These are phyloP conservation scores for Corylus heterophylla DNA, from an alignment of 306 rosid genomes.

Conservation along the genomic window DNA sequence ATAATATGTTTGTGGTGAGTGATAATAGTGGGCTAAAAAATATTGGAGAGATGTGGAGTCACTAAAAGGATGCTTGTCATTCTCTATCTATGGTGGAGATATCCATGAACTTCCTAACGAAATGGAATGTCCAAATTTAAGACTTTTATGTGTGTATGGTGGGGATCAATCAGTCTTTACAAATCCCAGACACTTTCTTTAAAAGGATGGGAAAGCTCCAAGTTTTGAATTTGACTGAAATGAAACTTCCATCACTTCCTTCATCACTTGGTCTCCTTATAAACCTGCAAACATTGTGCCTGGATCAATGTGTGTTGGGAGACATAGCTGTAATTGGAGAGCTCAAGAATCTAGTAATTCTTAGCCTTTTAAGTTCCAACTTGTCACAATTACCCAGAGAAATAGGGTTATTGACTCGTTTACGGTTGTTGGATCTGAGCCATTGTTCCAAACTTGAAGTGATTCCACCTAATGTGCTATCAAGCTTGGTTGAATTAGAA, in stretches of 20 bases:
- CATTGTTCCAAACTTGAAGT: background rate
- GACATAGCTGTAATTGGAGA: background rate
- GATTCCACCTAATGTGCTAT: slow-evolving; percentile 14
- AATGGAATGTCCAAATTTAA: background rate
- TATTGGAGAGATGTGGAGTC: background rate
- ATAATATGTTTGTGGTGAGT: background rate
- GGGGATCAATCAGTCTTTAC: rapidly evolving
- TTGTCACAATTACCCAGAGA: background rate
- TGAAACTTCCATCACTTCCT: background rate
- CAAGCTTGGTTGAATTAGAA: slow-evolving; percentile 13
- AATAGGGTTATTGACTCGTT: background rate
- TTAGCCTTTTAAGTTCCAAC: rapidly evolving
- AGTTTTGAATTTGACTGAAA: background rate
- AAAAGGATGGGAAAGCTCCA: background rate
- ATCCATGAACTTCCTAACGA: background rate
- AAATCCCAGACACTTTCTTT: background rate
- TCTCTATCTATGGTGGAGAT: rapidly evolving
- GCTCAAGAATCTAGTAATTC: slow-evolving; percentile 9
- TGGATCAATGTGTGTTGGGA: background rate
- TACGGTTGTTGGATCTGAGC: slow-evolving; percentile 16
- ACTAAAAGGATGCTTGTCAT: background rate
- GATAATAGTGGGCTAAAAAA: background rate
- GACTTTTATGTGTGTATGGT: rapidly evolving
- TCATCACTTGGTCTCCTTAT: background rate
- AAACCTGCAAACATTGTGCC: background rate